A percentile compares a stretch with the other conserved stretches of the same genome.
Evolutionary conservation across 2,329 filamentous ascomycete genomes (phyloP).

Genomic region (Trichothecium roseum): DNA sequence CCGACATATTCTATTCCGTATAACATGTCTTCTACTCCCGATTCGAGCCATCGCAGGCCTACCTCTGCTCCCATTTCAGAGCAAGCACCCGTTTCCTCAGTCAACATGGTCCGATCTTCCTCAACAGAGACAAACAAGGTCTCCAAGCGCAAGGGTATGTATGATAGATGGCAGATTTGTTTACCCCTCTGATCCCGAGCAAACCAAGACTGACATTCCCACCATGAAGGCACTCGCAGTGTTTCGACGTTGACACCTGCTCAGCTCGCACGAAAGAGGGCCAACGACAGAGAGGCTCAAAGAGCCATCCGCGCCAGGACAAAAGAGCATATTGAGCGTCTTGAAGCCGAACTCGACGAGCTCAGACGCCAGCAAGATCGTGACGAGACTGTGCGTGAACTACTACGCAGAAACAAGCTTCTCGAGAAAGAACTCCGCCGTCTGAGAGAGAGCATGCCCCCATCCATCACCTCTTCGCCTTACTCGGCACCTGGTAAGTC

Average conservation of each 20-base stretch:
- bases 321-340: conserved; percentile 70
- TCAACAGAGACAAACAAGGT: conserved; percentile 31
- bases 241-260: conserved; percentile 82
- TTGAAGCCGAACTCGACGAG: conserved; percentile 67
- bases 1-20: neutral
- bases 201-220: neutral
- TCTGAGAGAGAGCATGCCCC: conserved; percentile 33
- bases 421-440: conserved; percentile 42
- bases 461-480: conserved; percentile 27
- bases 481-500: conserved; percentile 30
- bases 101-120: conserved; percentile 28
- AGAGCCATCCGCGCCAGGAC: conserved; percentile 78
- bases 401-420: conserved; percentile 39
- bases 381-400: conserved; percentile 40
- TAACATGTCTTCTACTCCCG: conserved; percentile 4
- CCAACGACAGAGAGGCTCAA: conserved; percentile 86
- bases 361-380: conserved; percentile 42
- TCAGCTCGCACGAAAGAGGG: conserved; percentile 80
- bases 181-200: neutral
- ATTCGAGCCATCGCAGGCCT: conserved; percentile 5
- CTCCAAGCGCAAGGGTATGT: conserved; percentile 35
- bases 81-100: conserved; percentile 5
- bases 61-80: conserved; percentile 9
- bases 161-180: neutral
- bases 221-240: conserved; percentile 49